phyloP scores from a whole-genome alignment of 2,329 filamentous ascomycete genomes.

The Arthrobotrys iridis region DNA sequence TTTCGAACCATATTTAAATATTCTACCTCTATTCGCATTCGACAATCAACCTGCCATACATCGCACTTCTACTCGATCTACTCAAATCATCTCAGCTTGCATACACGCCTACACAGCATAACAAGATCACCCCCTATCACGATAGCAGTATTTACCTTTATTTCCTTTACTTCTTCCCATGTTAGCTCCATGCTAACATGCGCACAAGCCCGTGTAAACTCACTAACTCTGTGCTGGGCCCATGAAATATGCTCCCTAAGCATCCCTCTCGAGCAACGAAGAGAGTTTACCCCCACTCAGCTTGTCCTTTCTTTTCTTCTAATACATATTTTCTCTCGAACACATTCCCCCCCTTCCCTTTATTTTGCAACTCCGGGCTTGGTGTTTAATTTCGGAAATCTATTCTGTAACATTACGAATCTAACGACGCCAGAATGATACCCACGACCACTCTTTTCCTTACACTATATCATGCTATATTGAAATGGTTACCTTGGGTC shows the following conservation, averaged over 20 bases:
- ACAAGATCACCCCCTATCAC: slow-evolving; percentile 7
- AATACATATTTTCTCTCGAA: slow-evolving; percentile 15
- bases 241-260: slow-evolving; percentile 3
- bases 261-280: slow-evolving; percentile 8
- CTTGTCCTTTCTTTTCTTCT: slow-evolving; percentile 26
- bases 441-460: slow-evolving; percentile 45
- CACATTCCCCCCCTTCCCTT: slow-evolving; percentile 8
- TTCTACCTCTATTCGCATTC: slow-evolving; percentile 10
- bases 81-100: not conserved
- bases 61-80: not conserved
- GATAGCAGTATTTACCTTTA: slow-evolving; percentile 42
- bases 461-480: slow-evolving; percentile 23
- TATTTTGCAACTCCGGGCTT: slow-evolving; percentile 27
- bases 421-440: slow-evolving; percentile 55
- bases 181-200: slow-evolving; percentile 54
- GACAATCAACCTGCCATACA: not conserved
- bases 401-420: slow-evolving; percentile 50
- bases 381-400: slow-evolving; percentile 39
- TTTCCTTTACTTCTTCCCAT: slow-evolving; percentile 27
- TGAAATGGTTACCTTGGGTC: slow-evolving; percentile 32
- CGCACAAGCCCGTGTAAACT: slow-evolving; percentile 44
- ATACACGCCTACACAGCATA: not conserved
- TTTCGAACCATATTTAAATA: not conserved
- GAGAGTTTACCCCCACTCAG: slow-evolving; percentile 22
- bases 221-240: slow-evolving; percentile 20